A percentile compares a stretch with the other conserved stretches of the same genome.
Evolutionary conservation across 2,329 filamentous ascomycete species (phyloP).

Genomic region (Fusarium odoratissimum): DNA sequence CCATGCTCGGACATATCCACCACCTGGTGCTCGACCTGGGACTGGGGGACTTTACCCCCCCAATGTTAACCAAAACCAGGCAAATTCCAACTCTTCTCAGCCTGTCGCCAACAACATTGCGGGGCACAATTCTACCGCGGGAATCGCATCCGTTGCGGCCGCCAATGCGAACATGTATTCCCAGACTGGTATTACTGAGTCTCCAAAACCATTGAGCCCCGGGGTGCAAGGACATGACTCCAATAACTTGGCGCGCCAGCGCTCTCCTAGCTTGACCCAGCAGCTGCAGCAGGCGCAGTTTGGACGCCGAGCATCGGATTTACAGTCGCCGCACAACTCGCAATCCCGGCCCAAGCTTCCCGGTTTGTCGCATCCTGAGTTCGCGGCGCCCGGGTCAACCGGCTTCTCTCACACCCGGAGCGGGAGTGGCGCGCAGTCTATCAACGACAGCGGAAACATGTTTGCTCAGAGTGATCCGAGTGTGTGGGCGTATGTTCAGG

Average conservation of each 20-base stretch:
- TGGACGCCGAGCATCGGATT: slow-evolving; percentile 66
- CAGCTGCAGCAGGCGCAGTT: slow-evolving; percentile 72
- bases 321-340: slow-evolving; percentile 64
- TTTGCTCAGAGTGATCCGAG: slow-evolving; percentile 71
- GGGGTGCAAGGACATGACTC: slow-evolving; percentile 65
- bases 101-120: slow-evolving; percentile 58
- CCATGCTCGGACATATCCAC: slow-evolving; percentile 84
- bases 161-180: slow-evolving; percentile 72
- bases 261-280: slow-evolving; percentile 73
- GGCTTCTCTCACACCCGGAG: slow-evolving; percentile 49
- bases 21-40: slow-evolving; percentile 66
- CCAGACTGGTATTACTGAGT: slow-evolving; percentile 82
- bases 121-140: slow-evolving; percentile 61
- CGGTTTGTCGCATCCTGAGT: slow-evolving; percentile 52
- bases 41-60: slow-evolving; percentile 71
- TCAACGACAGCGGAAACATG: slow-evolving; percentile 73
- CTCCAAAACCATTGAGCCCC: slow-evolving; percentile 86
- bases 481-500: slow-evolving; percentile 78
- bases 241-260: slow-evolving; percentile 63
- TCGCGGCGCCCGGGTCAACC: slow-evolving; percentile 47
- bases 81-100: slow-evolving; percentile 66
- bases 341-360: slow-evolving; percentile 55
- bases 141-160: slow-evolving; percentile 60
- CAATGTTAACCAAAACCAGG: slow-evolving; percentile 65
- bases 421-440: slow-evolving; percentile 64